Conservation (phyloP, 2,329 filamentous ascomycete genomes). For the Sporothrix pseudoabietina region DNA sequence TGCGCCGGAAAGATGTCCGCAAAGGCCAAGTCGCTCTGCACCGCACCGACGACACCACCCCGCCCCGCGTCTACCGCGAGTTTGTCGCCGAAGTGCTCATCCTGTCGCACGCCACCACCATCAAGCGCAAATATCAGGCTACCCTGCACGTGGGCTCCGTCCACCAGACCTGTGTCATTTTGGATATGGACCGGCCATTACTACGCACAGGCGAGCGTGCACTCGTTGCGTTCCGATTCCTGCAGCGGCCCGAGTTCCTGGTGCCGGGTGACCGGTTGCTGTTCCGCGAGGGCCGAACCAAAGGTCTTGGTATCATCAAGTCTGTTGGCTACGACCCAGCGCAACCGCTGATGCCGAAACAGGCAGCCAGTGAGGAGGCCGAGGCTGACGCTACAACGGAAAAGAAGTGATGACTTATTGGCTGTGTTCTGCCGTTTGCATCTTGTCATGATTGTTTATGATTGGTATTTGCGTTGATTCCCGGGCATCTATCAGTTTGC, state of each 20-base stretch:
- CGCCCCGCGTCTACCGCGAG: slow-evolving; percentile 70
- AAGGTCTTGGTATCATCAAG: slow-evolving; percentile 94
- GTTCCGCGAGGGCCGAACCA: slow-evolving; percentile 92
- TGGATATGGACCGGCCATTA: slow-evolving; percentile 94
- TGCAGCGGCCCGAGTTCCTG: slow-evolving; percentile 91
- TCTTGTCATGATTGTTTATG: not conserved
- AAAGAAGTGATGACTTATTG: not conserved
- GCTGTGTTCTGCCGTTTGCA: not conserved
- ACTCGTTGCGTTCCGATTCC: slow-evolving; percentile 89
- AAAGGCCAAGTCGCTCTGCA: slow-evolving; percentile 98
- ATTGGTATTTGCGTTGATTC: not conserved
- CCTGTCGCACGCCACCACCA: slow-evolving; percentile 92
- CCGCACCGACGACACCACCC: slow-evolving; percentile 68
- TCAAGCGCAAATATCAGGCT: slow-evolving; percentile 94
- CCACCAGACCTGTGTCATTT: slow-evolving; percentile 93
- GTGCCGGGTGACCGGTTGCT: slow-evolving; percentile 84
- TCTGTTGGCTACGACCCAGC: slow-evolving; percentile 79
- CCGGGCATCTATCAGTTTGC: not conserved
- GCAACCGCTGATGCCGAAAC: slow-evolving; percentile 45
- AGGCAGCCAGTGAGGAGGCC: not conserved
- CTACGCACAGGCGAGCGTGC: slow-evolving; percentile 95
- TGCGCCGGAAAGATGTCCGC: slow-evolving; percentile 86
- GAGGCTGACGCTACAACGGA: not conserved
- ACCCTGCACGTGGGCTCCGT: slow-evolving; percentile 97
- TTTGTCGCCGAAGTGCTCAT: slow-evolving; percentile 90